phyloP scores from a whole-genome alignment of 768 basidiomycete species.

The Tylopilus rubrobrunneus region DNA sequence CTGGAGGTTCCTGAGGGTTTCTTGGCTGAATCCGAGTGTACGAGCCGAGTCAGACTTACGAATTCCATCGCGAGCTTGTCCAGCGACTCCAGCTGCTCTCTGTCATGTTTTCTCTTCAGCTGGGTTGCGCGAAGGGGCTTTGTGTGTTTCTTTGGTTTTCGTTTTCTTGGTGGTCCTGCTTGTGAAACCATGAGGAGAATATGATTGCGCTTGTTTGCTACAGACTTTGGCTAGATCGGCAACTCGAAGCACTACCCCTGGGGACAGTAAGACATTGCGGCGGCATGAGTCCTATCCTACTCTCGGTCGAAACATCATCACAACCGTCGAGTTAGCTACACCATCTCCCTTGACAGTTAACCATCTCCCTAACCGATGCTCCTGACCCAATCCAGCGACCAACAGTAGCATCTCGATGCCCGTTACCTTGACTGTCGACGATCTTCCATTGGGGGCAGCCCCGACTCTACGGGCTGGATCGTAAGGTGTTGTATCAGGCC shows the following conservation, averaged over 20 bases:
- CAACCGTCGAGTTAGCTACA: slow-evolving; percentile 66
- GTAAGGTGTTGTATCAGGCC: slow-evolving; percentile 22
- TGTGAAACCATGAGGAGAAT: no score
- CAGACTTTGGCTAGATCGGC: no score
- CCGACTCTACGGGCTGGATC: neutral
- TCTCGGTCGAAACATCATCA: slow-evolving; percentile 51
- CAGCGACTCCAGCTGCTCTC: slow-evolving; percentile 47
- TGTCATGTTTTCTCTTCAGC: no score
- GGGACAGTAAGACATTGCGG: no score
- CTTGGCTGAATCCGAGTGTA: slow-evolving; percentile 9
- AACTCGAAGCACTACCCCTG: no score
- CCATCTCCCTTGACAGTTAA: slow-evolving; percentile 67
- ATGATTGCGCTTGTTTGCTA: no score
- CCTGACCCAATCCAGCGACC: slow-evolving; percentile 80
- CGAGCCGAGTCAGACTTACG: slow-evolving; percentile 34
- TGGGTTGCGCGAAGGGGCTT: no score
- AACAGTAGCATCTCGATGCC: slow-evolving; percentile 47
- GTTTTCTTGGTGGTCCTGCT: no score
- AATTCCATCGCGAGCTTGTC: slow-evolving; percentile 47
- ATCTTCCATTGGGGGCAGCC: neutral
- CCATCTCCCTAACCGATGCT: slow-evolving; percentile 91
- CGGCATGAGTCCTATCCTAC: no score
- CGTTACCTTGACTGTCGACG: slow-evolving; percentile 25
- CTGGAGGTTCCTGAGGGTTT: slow-evolving; percentile 44
- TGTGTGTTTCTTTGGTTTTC: no score